Base-by-base conservation (phyloP, 257 asterid genomes). In the Ajuga chamaepitys region DNA sequence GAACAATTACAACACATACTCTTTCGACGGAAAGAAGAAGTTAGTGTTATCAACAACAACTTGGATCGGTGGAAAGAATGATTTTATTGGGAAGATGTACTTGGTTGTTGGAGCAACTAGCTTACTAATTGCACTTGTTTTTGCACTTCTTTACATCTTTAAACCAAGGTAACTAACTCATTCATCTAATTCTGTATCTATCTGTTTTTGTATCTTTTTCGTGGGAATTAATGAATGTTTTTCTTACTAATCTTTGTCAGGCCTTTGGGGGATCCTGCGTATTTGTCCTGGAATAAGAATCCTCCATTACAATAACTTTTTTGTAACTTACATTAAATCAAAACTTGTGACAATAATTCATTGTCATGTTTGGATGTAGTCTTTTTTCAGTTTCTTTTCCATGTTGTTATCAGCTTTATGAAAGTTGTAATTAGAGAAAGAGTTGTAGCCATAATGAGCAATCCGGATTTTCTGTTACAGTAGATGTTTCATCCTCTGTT, bases 1-100 rank as follows among this genome's bases (percentile, higher is more conserved):
- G 10, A 92, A 92, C 74, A 85, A 88, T 46, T 92, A 92, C 75
- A 92, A 92, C 78, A 81, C 97, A 0, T 92, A 92, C 58, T 74
- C 84, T 5, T 92, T 85, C 63, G 81, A 82, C 17, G 96, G 98
- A 7, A 72, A 67, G 70, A 92, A 92, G 81, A 84, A 74, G 46
- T 63, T 92, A 50, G 98, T 92, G 7, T 74, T 92, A 4, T 92
- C 98, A 2, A 92, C 98, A 5, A 77, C 95, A n/a, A 74, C 93
- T 4, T 92, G 98, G 98, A 84, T 92, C 17, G 98, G 98, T 7
- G 98, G 98, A 42, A 89, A 82, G 77, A 92, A 92, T 20, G 85
- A 79, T 50, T 87, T 89, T 53, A 74, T 92, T 0, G 98, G 98
- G 18, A 66, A 68, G 53, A 90, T 80, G 56, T 92, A 85, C 57